These are phyloP conservation scores for Neocucurbitaria cava DNA, from an alignment of 2,329 filamentous ascomycete genomes.

Conservation along the genomic window DNA sequence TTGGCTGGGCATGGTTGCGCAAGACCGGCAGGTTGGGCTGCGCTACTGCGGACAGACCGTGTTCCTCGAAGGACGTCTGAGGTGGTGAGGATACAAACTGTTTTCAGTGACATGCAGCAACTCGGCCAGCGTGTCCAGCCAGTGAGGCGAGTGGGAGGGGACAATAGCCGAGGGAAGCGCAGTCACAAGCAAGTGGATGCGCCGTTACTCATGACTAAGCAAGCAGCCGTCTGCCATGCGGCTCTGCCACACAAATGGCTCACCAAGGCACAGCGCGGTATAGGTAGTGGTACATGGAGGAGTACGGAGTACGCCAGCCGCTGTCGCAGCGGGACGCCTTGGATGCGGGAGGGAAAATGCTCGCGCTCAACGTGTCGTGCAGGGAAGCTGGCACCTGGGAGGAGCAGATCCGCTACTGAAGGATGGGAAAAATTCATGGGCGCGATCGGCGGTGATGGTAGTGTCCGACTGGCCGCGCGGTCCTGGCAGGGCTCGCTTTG, in stretches of 20 bases:
- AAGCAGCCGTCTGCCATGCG: not conserved
- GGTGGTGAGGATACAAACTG: not conserved
- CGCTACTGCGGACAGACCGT: slow-evolving; percentile 7
- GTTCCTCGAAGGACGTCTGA: slow-evolving; percentile 1
- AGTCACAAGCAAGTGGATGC: not conserved
- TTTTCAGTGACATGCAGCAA: not conserved
- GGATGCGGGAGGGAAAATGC: not conserved
- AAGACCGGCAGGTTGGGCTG: slow-evolving; percentile 8
- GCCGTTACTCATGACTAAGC: not conserved
- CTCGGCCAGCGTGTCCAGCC: not conserved
- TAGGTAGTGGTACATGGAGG: no score
- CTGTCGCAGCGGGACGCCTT: not conserved
- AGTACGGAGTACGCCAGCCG: no score
- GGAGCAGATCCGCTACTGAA: not conserved
- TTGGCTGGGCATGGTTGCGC: slow-evolving; percentile 16
- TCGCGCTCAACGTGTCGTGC: not conserved
- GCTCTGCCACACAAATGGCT: not conserved
- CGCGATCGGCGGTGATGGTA: not conserved
- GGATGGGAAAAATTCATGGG: not conserved
- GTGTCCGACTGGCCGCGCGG: not conserved
- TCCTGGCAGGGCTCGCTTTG: not conserved
- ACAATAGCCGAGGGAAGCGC: slow-evolving; percentile 2
- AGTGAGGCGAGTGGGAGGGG: not conserved
- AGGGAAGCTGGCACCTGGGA: not conserved
- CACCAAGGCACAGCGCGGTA: not conserved